Base-by-base conservation (phyloP, 768 basidiomycete species). In the Mycena latifolia region DNA sequence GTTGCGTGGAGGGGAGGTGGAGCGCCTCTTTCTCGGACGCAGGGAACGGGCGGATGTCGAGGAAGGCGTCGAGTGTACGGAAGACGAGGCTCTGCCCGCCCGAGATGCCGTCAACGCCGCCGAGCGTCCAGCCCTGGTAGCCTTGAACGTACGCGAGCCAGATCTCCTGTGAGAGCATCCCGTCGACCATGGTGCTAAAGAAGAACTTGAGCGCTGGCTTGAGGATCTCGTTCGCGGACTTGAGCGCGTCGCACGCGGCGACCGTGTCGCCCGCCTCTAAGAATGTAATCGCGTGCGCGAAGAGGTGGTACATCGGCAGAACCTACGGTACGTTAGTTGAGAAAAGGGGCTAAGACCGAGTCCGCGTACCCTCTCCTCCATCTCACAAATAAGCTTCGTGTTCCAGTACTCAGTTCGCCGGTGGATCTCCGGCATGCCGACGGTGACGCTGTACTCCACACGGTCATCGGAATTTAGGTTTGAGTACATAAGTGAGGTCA, bases 371-470 rank as follows among this genome's bases (percentile, higher is more conserved):
- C 61, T 45, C 15, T 46, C 61, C 57, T 70, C 69, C 69, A 66
- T 70, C 9, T 43, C 31, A 11, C 29, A 22, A 27, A 70, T 51
- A 15, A 70, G 69, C 29, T 66, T 70, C 14, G 69, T 70, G 47
- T 70, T 70, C 69, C 69, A 70, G 17, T 37, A 63, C 48, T 73
- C 72, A 24, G 72, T 71, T 0, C 60, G 43, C 20, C 48, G 27
- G 55, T 73, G 72, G 7, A 3, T 25, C 28, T 71, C 57, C 2
- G 69, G 43, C 70, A 73, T 67, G 14, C 72, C 72, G 24, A 70
- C 47, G 25, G 67, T 73, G 18, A 71, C 68, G 33, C 65, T 71
- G 51, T 73, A 73, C 37, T 71, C 70, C 15, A 73, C 52, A 8
- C 57, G 61, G 48, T 66, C 50, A 37, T 67, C 67, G 17, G 31